Evolutionary conservation across 768 basidiomycete genomes (phyloP).

Genomic region (Tephrocybe sp.): DNA sequence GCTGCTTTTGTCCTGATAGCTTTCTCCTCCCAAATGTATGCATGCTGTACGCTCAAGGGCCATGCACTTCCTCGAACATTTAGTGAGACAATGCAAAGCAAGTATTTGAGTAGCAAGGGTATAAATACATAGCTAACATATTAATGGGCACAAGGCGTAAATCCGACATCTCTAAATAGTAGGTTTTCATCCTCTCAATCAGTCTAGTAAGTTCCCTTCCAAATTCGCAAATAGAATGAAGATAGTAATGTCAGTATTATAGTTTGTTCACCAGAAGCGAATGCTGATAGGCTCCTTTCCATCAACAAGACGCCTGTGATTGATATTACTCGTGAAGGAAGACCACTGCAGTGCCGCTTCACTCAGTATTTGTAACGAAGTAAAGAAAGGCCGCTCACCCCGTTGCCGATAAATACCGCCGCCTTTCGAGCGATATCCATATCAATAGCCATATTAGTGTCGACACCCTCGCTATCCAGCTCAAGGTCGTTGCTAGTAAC

Average conservation of each 20-base stretch:
- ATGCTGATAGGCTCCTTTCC: slow-evolving; percentile 30
- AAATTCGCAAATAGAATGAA: not conserved
- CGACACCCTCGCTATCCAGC: slow-evolving; percentile 30
- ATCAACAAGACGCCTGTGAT: slow-evolving; percentile 32
- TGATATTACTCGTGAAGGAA: slow-evolving; percentile 36
- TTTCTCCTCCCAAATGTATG: slow-evolving; percentile 2
- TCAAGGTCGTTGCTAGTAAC: slow-evolving; percentile 28
- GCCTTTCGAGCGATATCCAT: slow-evolving; percentile 36
- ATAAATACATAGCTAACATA: too few species aligned
- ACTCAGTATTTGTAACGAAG: not conserved
- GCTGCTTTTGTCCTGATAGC: slow-evolving; percentile 3
- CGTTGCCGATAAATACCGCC: slow-evolving; percentile 40
- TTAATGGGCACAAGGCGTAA: too few species aligned
- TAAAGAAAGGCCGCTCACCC: slow-evolving; percentile 24
- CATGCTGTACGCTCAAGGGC: slow-evolving; percentile 6
- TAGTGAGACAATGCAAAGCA: too few species aligned
- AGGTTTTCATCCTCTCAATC: too few species aligned
- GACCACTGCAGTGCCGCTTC: slow-evolving; percentile 27
- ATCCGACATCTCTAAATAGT: too few species aligned
- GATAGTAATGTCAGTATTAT: not conserved
- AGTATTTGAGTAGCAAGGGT: too few species aligned
- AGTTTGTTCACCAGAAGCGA: slow-evolving; percentile 25
- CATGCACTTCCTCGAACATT: too few species aligned
- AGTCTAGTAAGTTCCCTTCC: too few species aligned
- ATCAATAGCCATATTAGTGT: slow-evolving; percentile 36